Evolutionary conservation across 169 alveolate genomes (phyloP).

Genomic region (Perkinsus chesapeaki): DNA sequence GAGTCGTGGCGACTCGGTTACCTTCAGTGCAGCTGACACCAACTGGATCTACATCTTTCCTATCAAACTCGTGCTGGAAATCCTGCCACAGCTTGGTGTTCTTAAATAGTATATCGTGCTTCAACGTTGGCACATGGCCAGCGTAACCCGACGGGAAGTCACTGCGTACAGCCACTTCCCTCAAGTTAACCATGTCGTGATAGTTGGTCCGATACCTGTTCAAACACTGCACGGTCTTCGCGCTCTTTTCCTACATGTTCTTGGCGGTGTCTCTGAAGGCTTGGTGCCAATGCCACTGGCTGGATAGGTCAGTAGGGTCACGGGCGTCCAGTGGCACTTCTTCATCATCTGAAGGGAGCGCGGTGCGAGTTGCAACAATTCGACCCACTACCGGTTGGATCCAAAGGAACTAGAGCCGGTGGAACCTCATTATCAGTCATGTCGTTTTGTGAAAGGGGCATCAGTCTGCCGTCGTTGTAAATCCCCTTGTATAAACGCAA

Average conservation of each 20-base stretch:
- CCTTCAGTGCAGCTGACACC: background rate
- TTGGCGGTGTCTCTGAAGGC: background rate
- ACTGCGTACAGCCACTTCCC: background rate
- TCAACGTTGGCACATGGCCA: background rate
- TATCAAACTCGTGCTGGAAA: background rate
- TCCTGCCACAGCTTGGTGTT: background rate
- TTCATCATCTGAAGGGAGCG: no score
- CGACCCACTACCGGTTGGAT: no score
- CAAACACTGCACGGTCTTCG: no score
- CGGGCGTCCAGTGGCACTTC: background rate
- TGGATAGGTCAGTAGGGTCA: background rate
- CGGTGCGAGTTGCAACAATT: no score
- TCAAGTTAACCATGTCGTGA: background rate
- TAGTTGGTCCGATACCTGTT: background rate
- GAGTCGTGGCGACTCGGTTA: background rate
- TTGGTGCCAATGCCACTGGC: background rate
- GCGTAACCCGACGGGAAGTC: constrained; percentile 3
- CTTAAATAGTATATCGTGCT: background rate
- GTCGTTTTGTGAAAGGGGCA: no score
- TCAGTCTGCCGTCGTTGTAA: no score
- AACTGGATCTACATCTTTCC: background rate
- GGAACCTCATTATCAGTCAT: no score
- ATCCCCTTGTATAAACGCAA: no score
- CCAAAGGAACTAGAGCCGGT: no score
- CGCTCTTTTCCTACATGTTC: no score